phyloP scores from a whole-genome alignment of 768 basidiomycete genomes.

The Scleroderma citrinum region DNA sequence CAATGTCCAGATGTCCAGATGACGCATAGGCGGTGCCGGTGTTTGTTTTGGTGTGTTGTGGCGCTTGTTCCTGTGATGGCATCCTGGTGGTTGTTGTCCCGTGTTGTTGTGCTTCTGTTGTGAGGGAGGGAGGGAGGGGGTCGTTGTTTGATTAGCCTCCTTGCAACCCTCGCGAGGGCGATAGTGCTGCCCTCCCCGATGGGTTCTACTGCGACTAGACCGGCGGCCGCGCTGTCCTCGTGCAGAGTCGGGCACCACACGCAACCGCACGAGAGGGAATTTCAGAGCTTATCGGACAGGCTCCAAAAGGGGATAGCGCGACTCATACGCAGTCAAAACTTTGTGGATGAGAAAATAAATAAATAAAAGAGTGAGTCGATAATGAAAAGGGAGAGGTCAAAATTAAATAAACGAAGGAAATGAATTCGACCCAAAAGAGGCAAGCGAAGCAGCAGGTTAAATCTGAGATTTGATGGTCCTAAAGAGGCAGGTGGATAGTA shows the following conservation, averaged over 20 bases:
- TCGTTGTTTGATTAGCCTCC: not conserved
- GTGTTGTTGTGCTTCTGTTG: constrained; percentile 8
- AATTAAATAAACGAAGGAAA: constrained; percentile 29
- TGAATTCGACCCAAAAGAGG: constrained; percentile 12
- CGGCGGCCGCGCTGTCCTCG: not conserved
- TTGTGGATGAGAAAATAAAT: constrained; percentile 6
- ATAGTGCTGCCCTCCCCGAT: not conserved
- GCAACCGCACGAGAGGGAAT: not conserved
- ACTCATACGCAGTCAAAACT: constrained; percentile 8
- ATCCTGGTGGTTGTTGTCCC: not conserved
- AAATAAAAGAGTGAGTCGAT: constrained; percentile 23
- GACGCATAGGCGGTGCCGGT: constrained; percentile 24
- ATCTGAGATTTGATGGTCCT: constrained; percentile 20
- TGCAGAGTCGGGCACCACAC: not conserved
- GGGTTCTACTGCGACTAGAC: too few relatives aligned
- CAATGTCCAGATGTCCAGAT: constrained; percentile 11
- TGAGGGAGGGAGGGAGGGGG: constrained; percentile 6
- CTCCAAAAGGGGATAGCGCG: constrained; percentile 5
- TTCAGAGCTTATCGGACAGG: constrained; percentile 4
- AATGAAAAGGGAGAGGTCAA: constrained; percentile 21
- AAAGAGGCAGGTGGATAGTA: constrained; percentile 24
- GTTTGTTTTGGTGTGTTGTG: constrained; percentile 10
- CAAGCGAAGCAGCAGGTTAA: constrained; percentile 5
- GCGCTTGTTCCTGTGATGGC: constrained; percentile 21
- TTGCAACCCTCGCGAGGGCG: not conserved